phyloP scores from a whole-genome alignment of 768 basidiomycete species.

The Baorangia bicolor region DNA sequence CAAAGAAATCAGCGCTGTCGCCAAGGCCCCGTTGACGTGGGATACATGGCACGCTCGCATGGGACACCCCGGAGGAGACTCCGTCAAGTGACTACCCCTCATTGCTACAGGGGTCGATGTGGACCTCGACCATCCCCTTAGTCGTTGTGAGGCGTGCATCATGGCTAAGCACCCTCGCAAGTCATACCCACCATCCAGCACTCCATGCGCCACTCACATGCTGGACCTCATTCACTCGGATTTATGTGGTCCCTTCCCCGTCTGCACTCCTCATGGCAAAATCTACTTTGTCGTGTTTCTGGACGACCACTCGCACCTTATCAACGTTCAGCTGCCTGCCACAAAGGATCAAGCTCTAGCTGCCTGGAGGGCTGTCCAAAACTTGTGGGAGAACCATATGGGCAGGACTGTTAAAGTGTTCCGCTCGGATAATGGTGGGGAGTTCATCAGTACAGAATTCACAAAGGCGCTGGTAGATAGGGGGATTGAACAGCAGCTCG shows the following conservation, averaged over 20 bases:
- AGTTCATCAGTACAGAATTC: background rate
- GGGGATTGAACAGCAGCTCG: conserved; percentile 27
- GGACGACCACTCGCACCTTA: no score
- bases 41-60: background rate
- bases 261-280: conserved; percentile 12
- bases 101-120: background rate
- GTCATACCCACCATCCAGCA: background rate
- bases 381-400: background rate
- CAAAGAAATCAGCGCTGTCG: background rate
- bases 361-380: background rate
- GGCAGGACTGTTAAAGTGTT: background rate
- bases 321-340: no score
- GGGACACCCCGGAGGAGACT: no score
- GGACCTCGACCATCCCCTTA: accelerated
- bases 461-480: background rate
- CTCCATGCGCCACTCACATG: background rate
- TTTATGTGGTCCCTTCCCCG: conserved; percentile 25
- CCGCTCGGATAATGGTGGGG: no score
- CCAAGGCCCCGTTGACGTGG: accelerated
- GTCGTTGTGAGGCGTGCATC: background rate
- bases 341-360: background rate
- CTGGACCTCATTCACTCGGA: conserved; percentile 29
- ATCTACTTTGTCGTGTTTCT: no score
- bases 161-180: no score
- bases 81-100: background rate